Percentiles rank a stretch among this genome's conserved stretches.
phyloP scores from a whole-genome alignment of 2,329 filamentous ascomycete species.

The Daldinia sp. region DNA sequence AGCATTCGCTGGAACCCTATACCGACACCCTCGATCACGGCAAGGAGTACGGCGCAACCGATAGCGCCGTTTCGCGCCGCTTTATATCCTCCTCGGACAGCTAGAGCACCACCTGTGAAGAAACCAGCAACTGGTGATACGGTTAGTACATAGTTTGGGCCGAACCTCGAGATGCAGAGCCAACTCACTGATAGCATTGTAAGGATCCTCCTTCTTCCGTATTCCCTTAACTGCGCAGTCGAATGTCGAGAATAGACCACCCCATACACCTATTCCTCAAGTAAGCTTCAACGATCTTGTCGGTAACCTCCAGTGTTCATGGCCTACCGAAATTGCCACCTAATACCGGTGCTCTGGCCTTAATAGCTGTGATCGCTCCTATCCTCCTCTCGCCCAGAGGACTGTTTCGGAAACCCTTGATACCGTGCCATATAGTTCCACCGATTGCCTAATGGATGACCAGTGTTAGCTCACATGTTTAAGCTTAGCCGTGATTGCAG shows the following conservation, averaged over 20 bases:
- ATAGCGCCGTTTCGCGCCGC: constrained; percentile 95
- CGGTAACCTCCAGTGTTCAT: neutral
- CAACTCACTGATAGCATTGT: constrained; percentile 80
- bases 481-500: neutral
- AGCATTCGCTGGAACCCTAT: constrained; percentile 96
- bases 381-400: constrained; percentile 94
- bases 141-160: neutral
- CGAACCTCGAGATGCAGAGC: neutral
- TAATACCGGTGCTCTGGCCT: constrained; percentile 93
- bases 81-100: constrained; percentile 89
- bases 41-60: constrained; percentile 91
- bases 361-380: constrained; percentile 95
- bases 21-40: constrained; percentile 96
- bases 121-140: constrained; percentile 76
- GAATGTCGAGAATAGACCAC: constrained; percentile 93
- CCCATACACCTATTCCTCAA: constrained; percentile 71
- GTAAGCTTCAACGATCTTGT: constrained; percentile 1
- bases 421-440: constrained; percentile 45
- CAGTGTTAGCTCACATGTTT: constrained; percentile 9
- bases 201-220: constrained; percentile 96
- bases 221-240: constrained; percentile 97
- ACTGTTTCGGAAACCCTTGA: constrained; percentile 88
- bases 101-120: constrained; percentile 92
- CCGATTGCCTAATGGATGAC: constrained; percentile 41
- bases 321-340: constrained; percentile 88